phyloP scores from a whole-genome alignment of 345 rosid genomes.

The Populus tremula region DNA sequence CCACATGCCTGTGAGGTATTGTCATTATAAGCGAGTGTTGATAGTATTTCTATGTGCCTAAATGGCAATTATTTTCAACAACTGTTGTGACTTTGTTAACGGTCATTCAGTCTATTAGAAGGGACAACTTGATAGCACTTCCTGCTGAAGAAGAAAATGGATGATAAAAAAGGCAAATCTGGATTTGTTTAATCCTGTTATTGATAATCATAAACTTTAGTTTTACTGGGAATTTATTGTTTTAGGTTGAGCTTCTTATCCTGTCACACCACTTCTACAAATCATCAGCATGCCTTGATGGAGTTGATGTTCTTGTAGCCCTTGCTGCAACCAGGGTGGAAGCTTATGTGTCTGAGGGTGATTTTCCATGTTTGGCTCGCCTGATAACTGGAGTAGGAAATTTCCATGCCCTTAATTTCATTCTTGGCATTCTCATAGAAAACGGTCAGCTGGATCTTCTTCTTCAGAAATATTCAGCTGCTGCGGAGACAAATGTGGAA shows the following conservation, averaged over 20 bases:
- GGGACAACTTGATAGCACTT: neutral
- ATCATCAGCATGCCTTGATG: slow-evolving; percentile 97
- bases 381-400: slow-evolving; percentile 93
- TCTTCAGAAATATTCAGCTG: slow-evolving; percentile 89
- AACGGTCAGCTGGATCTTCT: slow-evolving; percentile 92
- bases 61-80: neutral
- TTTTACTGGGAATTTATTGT: slow-evolving; percentile 10
- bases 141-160: neutral
- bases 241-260: slow-evolving; percentile 92
- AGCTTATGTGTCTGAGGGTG: slow-evolving; percentile 89
- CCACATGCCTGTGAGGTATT: slow-evolving; percentile 97
- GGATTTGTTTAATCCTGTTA: neutral
- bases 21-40: neutral
- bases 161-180: neutral
- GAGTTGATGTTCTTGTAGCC: slow-evolving; percentile 97
- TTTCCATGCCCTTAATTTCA: slow-evolving; percentile 90
- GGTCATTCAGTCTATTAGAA: neutral
- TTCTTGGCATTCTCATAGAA: slow-evolving; percentile 92
- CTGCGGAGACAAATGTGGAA: slow-evolving; percentile 73
- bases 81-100: neutral
- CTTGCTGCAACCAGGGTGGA: slow-evolving; percentile 98
- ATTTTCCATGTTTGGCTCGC: slow-evolving; percentile 91
- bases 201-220: neutral
- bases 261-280: slow-evolving; percentile 95
- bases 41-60: neutral